Percentiles rank a stretch among this genome's conserved stretches.
These are phyloP conservation scores for Diutina scorzettiae DNA, from an alignment of 1,139 yeast genomes.

Conservation along the genomic window DNA sequence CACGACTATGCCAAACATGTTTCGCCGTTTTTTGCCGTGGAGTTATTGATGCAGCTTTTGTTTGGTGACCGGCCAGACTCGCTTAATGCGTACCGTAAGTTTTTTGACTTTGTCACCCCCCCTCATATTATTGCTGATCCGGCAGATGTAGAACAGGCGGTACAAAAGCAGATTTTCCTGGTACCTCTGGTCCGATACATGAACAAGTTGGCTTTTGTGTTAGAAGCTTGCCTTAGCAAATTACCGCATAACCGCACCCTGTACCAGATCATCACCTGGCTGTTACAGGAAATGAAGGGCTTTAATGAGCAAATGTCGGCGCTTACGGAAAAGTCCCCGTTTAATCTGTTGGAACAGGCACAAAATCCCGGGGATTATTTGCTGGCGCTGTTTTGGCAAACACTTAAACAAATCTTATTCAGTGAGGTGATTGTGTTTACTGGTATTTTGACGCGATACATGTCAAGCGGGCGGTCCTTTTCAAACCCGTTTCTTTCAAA, in stretches of 20 bases:
- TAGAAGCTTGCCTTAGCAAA: slow-evolving; percentile 22
- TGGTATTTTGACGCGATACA: slow-evolving; percentile 37
- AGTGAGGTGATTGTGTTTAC: slow-evolving; percentile 43
- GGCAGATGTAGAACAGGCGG: slow-evolving; percentile 10
- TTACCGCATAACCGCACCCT: slow-evolving; percentile 13
- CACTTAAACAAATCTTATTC: slow-evolving; percentile 35
- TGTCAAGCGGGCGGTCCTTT: slow-evolving; percentile 6
- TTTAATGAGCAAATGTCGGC: slow-evolving; percentile 19
- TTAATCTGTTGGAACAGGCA: slow-evolving; percentile 11
- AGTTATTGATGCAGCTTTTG: slow-evolving; percentile 15
- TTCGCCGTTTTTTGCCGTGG: slow-evolving; percentile 15
- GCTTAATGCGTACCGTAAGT: neutral
- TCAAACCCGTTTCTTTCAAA: neutral
- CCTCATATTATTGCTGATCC: neutral
- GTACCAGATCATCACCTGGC: slow-evolving; percentile 14
- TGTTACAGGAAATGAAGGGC: slow-evolving; percentile 13
- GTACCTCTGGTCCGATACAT: slow-evolving; percentile 39
- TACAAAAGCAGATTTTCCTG: slow-evolving; percentile 13
- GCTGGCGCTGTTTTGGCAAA: slow-evolving; percentile 22
- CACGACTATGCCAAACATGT: slow-evolving; percentile 13
- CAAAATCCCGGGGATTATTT: slow-evolving; percentile 8
- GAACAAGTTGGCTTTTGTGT: slow-evolving; percentile 34
- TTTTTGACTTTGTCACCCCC: neutral
- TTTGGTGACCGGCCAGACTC: slow-evolving; percentile 11
- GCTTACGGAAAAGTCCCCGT: slow-evolving; percentile 16